Percentiles rank a stretch among this genome's conserved stretches.
phyloP scores from a whole-genome alignment of 768 basidiomycete species.

The Tricholoma sp. region DNA sequence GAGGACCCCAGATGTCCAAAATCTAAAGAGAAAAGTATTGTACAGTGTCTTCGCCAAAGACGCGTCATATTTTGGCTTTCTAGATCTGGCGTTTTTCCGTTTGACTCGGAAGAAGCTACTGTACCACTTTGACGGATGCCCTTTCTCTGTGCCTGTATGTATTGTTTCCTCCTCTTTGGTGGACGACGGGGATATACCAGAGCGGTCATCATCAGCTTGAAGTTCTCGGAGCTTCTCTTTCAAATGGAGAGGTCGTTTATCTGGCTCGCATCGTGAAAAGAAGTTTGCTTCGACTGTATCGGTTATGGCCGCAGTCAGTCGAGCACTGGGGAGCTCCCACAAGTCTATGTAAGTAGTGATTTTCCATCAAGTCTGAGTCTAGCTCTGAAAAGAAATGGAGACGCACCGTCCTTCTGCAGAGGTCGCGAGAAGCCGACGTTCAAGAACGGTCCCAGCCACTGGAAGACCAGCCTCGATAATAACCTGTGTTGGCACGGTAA shows the following conservation, averaged over 20 bases:
- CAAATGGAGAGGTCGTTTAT: slow-evolving; percentile 25
- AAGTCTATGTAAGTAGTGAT: slow-evolving; percentile 30
- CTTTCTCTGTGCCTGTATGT: background rate
- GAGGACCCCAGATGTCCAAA: slow-evolving; percentile 31
- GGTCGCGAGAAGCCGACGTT: slow-evolving; percentile 46
- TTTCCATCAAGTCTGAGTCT: too few species aligned
- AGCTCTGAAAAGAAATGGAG: background rate
- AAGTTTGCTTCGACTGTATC: slow-evolving; percentile 36
- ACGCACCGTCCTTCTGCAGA: slow-evolving; percentile 41
- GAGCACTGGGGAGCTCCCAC: slow-evolving; percentile 35
- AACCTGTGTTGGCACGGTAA: too few species aligned
- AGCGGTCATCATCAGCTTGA: background rate
- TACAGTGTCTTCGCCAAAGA: slow-evolving; percentile 31
- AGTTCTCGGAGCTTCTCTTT: background rate
- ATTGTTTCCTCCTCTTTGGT: slow-evolving; percentile 9
- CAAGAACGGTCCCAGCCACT: slow-evolving; percentile 44
- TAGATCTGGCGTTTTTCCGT: background rate
- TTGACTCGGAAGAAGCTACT: background rate
- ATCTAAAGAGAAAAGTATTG: slow-evolving; percentile 29
- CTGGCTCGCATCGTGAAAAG: slow-evolving; percentile 37
- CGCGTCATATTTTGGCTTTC: slow-evolving; percentile 22
- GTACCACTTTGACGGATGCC: background rate
- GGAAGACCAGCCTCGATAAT: slow-evolving; percentile 36
- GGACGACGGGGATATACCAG: background rate
- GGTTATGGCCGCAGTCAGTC: slow-evolving; percentile 29